These are phyloP conservation scores for Dendryphion nanum DNA, from an alignment of 2,329 filamentous ascomycete species.

Conservation along the genomic window DNA sequence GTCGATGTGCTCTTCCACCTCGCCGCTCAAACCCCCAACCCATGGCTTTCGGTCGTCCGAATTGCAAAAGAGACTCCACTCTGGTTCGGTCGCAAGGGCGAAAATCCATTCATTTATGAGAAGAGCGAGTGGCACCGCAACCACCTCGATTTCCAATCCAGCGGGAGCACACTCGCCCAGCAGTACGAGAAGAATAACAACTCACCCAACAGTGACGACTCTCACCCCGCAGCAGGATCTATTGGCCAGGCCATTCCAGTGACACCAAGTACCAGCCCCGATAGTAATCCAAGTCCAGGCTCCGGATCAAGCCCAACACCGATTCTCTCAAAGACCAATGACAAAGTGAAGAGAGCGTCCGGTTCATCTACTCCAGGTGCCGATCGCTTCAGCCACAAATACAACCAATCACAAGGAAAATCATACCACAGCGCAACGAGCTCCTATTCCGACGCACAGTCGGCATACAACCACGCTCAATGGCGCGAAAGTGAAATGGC, in stretches of 20 bases:
- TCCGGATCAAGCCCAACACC: neutral
- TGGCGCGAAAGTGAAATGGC: neutral
- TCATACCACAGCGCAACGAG: neutral
- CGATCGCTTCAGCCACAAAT: neutral
- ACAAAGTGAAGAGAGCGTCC: neutral
- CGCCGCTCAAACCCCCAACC: conserved; percentile 49
- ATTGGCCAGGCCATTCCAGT: neutral
- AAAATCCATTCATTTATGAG: conserved; percentile 52
- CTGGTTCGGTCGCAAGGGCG: conserved; percentile 57
- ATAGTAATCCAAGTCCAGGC: neutral
- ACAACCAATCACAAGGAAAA: neutral
- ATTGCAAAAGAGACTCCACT: conserved; percentile 53
- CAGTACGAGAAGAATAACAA: neutral
- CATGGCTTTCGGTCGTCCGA: conserved; percentile 49
- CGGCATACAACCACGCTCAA: neutral
- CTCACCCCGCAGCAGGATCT: no score
- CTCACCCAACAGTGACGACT: neutral
- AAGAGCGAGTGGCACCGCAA: conserved; percentile 25
- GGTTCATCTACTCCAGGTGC: neutral
- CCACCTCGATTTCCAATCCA: neutral
- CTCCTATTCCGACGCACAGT: neutral
- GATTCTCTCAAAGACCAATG: no score
- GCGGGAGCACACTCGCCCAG: conserved; percentile 2
- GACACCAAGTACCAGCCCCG: neutral
- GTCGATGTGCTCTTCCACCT: conserved; percentile 64